These are phyloP conservation scores for Aurinia saxatilis DNA, from an alignment of 345 rosid species.

Conservation along the genomic window DNA sequence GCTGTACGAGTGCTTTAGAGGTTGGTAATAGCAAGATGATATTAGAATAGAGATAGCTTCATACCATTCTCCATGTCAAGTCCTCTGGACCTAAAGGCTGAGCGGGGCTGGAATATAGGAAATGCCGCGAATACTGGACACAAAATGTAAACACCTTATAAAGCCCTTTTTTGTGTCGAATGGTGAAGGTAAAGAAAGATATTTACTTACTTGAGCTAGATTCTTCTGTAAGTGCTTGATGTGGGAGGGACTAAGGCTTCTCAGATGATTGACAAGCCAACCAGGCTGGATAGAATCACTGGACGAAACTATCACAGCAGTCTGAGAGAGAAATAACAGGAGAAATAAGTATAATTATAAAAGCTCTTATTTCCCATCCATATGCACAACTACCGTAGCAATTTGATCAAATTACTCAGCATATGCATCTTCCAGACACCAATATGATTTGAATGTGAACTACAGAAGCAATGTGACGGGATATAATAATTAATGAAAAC, in stretches of 20 bases:
- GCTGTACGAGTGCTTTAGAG: background rate
- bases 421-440: too few relatives aligned
- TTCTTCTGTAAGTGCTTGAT: constrained; percentile 48
- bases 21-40: background rate
- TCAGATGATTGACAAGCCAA: constrained; percentile 56
- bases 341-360: background rate
- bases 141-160: background rate
- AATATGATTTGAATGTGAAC: too few relatives aligned
- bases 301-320: constrained; percentile 70
- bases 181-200: background rate
- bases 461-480: too few relatives aligned
- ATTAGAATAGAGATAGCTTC: constrained; percentile 3
- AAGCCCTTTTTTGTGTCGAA: background rate
- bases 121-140: constrained; percentile 64
- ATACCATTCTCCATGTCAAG: constrained; percentile 82
- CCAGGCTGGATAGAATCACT: constrained; percentile 63
- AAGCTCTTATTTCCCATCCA: background rate
- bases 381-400: background rate
- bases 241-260: constrained; percentile 41
- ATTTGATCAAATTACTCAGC: background rate
- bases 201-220: constrained; percentile 52
- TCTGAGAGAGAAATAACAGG: constrained; percentile 32
- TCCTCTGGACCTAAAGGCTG: constrained; percentile 88
- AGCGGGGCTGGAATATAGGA: constrained; percentile 79
- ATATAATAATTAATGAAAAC: too few relatives aligned